A percentile compares a stretch with the other conserved stretches of the same genome.
These are phyloP conservation scores for Solanum chilense DNA, from an alignment of 257 asterid genomes.

Conservation along the genomic window DNA sequence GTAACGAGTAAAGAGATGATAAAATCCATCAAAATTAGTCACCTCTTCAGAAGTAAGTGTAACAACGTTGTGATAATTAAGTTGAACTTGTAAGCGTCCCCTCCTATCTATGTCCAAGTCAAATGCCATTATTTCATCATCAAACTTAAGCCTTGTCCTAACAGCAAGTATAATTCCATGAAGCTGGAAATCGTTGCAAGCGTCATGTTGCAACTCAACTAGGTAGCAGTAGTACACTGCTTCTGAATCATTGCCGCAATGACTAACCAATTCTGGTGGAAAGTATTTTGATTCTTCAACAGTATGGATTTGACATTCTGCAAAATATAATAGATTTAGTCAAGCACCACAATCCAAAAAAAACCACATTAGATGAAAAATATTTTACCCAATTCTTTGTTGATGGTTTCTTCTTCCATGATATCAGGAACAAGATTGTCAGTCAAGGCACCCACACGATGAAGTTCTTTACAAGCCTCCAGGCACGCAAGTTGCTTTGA, in stretches of 20 bases:
- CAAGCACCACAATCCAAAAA: not conserved
- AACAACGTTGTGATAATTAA: slow-evolving; percentile 20
- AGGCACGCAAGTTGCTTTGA: slow-evolving; percentile 65
- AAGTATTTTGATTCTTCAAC: slow-evolving; percentile 33
- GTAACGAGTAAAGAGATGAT: not conserved
- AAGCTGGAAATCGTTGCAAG: slow-evolving; percentile 23
- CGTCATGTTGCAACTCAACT: slow-evolving; percentile 26
- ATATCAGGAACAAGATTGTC: slow-evolving; percentile 71
- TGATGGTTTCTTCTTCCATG: slow-evolving; percentile 45
- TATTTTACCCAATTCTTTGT: slow-evolving; percentile 26
- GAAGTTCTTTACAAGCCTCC: slow-evolving; percentile 82
- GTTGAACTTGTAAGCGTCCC: slow-evolving; percentile 13
- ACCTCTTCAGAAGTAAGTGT: slow-evolving; percentile 38
- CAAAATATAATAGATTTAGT: not conserved
- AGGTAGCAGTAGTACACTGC: slow-evolving; percentile 32
- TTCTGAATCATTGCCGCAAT: slow-evolving; percentile 1
- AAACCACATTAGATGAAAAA: not conserved
- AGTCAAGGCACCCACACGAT: slow-evolving; percentile 50
- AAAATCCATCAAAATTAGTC: not conserved
- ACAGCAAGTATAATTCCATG: slow-evolving; percentile 42
- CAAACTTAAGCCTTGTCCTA: slow-evolving; percentile 30
- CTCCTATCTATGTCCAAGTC: slow-evolving; percentile 49
- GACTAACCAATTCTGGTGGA: slow-evolving; percentile 58
- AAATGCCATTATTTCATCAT: slow-evolving; percentile 16
- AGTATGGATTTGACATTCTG: slow-evolving; percentile 23